phyloP scores from a whole-genome alignment of 2,329 filamentous ascomycete genomes.

The Aspergillus oerlinghausenensis region DNA sequence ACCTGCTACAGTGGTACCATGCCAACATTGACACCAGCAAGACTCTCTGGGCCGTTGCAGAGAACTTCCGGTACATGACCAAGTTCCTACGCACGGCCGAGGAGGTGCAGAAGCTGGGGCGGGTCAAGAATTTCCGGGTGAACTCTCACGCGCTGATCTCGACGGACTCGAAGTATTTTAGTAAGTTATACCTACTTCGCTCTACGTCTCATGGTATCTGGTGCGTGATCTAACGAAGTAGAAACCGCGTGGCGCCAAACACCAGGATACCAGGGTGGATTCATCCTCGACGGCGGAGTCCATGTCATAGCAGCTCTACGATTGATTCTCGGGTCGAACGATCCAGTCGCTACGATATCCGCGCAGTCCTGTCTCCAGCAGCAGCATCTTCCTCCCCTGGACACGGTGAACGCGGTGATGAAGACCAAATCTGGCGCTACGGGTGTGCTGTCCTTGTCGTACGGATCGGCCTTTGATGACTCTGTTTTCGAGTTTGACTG shows the following conservation, averaged over 20 bases:
- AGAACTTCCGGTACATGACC: constrained; percentile 54
- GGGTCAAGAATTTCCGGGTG: constrained; percentile 48
- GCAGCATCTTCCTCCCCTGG: constrained; percentile 50
- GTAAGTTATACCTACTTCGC: constrained; percentile 24
- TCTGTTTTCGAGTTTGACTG: constrained; percentile 48
- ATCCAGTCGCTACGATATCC: constrained; percentile 41
- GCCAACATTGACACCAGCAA: constrained; percentile 37
- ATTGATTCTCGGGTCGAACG: constrained; percentile 43
- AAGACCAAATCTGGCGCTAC: constrained; percentile 45
- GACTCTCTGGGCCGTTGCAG: constrained; percentile 48
- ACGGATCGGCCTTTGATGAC: constrained; percentile 49
- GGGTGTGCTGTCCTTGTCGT: constrained; percentile 49
- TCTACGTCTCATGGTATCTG: neutral
- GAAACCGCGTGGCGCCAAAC: constrained; percentile 54
- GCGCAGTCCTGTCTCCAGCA: constrained; percentile 50
- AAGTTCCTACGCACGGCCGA: constrained; percentile 45
- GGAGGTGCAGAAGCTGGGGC: constrained; percentile 45
- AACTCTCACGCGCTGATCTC: constrained; percentile 43
- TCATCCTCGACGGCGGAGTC: constrained; percentile 56
- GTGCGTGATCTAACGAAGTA: neutral
- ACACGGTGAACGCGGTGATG: constrained; percentile 52
- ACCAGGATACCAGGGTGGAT: constrained; percentile 55
- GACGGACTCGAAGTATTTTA: constrained; percentile 51
- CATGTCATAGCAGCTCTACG: constrained; percentile 52
- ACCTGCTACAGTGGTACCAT: constrained; percentile 50